phyloP scores from a whole-genome alignment of 176 grass and related monocot genomes.

The Musa schizocarpa region DNA sequence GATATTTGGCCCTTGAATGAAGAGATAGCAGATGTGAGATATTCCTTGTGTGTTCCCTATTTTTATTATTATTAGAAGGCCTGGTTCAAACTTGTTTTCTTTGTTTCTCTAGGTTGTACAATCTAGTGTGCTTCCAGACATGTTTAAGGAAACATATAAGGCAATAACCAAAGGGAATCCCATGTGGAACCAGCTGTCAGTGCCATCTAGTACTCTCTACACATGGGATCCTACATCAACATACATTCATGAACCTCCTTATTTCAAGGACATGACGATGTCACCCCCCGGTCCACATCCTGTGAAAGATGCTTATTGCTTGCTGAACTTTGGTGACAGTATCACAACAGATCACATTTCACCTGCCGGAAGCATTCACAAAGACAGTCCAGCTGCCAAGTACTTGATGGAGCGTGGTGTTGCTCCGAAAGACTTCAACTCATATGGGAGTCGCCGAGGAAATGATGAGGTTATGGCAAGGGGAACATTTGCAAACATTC shows the following conservation, averaged over 20 bases:
- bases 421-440: conserved; percentile 85
- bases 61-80: conserved; percentile 7
- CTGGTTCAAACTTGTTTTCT: conserved; percentile 16
- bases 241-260: conserved; percentile 97
- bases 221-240: conserved; percentile 80
- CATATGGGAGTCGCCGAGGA: conserved; percentile 87
- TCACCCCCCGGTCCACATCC: conserved; percentile 80
- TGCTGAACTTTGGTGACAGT: conserved; percentile 94
- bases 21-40: conserved; percentile 68
- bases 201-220: conserved; percentile 71
- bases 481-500: conserved; percentile 97
- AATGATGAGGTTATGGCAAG: conserved; percentile 99
- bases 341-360: conserved; percentile 99
- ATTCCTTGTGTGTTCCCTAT: conserved; percentile 1
- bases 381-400: conserved; percentile 73
- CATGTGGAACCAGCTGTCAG: conserved; percentile 90
- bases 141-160: conserved; percentile 88
- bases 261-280: conserved; percentile 96
- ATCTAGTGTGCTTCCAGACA: conserved; percentile 87
- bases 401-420: conserved; percentile 68
- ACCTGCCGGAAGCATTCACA: conserved; percentile 83
- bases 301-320: conserved; percentile 92
- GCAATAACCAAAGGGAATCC: conserved; percentile 92
- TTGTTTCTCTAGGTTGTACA: conserved; percentile 73
- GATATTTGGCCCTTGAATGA: conserved; percentile 84